Base-by-base conservation (phyloP, 495 filamentous ascomycete genomes). In the Chaetomium tenue region DNA sequence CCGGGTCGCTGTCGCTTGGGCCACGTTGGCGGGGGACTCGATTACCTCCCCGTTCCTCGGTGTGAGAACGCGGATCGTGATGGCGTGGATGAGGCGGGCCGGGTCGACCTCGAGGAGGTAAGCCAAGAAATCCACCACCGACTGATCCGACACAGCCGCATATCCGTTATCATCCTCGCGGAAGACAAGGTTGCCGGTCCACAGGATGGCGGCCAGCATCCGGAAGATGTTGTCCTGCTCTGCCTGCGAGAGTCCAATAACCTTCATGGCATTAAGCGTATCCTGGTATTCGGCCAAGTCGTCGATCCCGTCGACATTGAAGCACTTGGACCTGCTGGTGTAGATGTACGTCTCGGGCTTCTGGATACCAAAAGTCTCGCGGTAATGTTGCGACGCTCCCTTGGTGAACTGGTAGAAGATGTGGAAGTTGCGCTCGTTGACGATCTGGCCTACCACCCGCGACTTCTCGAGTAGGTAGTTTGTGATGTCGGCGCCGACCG, bases 381-480 rank as follows among this genome's bases (percentile, higher is more conserved):
- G 82, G 75, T 97, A 95, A 52, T 89, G 87, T 70, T 89, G 83
- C 12, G 92, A 89, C 16, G 94, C 95, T 0, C 89, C 92, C 74
- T 99, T 99, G 23, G 95, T 89, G 76, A 97, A 97, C 74, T 99
- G 95, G 76, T 99, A 99, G 75, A 99, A 98, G 69, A 99, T 98
- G 76, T 99, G 95, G 78, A 99, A 99, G 75, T 96, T 98, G 66
- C 95, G 86, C 82, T 99, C 95, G 66, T 98, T 93, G 62, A 76
- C 83, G 67, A 97, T 98, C 79, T 98, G 95, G 8, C 93, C 93
- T 2, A 98, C 94, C 1, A 99, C 95, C 78, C 95, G 83, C 23
- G 90, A 87, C 81, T 98, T 98, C 74, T 99, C 95, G 60, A 99
- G 81, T 22, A 99, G 80, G 72, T 99, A 99, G 70, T 99, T 99